phyloP scores from a whole-genome alignment of 2,329 filamentous ascomycete species.

The Claviceps fusiformis region DNA sequence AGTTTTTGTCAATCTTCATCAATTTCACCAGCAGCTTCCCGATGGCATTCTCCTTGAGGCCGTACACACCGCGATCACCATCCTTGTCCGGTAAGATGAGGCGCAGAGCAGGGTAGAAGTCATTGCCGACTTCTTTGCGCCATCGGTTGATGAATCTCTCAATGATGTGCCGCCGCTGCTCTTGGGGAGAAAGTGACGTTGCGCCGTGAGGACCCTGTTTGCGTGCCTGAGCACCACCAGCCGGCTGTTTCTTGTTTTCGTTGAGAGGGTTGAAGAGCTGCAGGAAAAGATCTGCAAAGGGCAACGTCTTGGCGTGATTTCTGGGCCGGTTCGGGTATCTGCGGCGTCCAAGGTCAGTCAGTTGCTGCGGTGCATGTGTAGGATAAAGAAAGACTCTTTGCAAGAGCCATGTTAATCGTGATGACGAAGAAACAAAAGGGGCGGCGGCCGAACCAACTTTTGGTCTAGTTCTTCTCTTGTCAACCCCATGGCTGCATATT shows the following conservation, averaged over 20 bases:
- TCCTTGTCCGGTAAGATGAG: constrained; percentile 90
- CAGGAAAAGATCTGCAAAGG: constrained; percentile 67
- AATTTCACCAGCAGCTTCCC: constrained; percentile 84
- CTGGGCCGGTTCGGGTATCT: constrained; percentile 72
- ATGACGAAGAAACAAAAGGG: too few species aligned
- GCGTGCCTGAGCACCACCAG: constrained; percentile 35
- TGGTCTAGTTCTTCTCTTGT: constrained; percentile 30
- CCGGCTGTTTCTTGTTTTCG: constrained; percentile 66
- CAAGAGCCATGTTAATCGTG: too few species aligned
- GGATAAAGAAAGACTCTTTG: too few species aligned
- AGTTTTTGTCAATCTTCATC: constrained; percentile 82
- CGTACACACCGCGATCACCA: constrained; percentile 81
- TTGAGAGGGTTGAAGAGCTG: constrained; percentile 68
- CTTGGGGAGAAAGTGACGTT: constrained; percentile 53
- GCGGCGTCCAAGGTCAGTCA: neutral
- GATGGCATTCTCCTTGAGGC: constrained; percentile 83
- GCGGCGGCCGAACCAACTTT: constrained; percentile 18
- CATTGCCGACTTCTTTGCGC: constrained; percentile 76
- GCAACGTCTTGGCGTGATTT: constrained; percentile 66
- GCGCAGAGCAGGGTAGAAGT: constrained; percentile 86
- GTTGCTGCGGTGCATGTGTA: too few species aligned
- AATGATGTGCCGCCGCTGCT: constrained; percentile 69
- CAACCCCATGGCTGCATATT: constrained; percentile 30
- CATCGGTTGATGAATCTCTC: constrained; percentile 75
- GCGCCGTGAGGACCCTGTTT: constrained; percentile 48